A percentile compares a stretch with the other conserved stretches of the same genome.
Conservation (phyloP, 2,329 filamentous ascomycete genomes). For the Furcasterigmium furcatum region DNA sequence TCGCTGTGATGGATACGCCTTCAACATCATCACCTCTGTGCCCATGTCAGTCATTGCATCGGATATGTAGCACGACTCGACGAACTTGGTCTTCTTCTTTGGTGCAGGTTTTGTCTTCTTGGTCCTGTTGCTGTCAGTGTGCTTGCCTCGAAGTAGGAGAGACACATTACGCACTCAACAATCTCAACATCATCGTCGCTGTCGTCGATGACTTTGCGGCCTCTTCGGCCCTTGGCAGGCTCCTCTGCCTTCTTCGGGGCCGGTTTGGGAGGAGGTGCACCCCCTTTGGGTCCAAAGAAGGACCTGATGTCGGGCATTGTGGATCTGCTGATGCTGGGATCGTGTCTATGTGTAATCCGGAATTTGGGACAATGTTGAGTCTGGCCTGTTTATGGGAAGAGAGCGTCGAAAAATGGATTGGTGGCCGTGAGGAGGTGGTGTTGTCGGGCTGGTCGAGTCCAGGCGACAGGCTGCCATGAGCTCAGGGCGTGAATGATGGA, state of each 20-base stretch:
- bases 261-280: constrained; percentile 49
- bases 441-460: neutral
- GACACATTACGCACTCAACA: constrained; percentile 51
- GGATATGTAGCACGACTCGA: constrained; percentile 6
- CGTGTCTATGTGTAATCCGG: neutral
- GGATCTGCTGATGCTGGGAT: neutral
- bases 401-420: neutral
- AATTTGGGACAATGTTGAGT: too few relatives aligned
- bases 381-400: too few relatives aligned
- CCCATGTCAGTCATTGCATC: constrained; percentile 1
- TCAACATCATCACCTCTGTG: constrained; percentile 37
- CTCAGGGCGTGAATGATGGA: constrained; percentile 5
- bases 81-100: constrained; percentile 55
- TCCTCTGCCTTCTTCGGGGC: constrained; percentile 42
- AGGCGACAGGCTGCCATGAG: constrained; percentile 1
- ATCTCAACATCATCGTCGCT: constrained; percentile 70
- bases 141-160: too few relatives aligned
- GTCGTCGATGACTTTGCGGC: constrained; percentile 73
- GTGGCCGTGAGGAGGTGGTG: neutral
- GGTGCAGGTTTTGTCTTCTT: constrained; percentile 38
- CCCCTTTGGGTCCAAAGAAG: constrained; percentile 81
- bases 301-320: constrained; percentile 86
- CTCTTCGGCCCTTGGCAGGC: constrained; percentile 38
- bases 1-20: constrained; percentile 50
- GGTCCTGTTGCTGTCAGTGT: constrained; percentile 4